Conservation (phyloP, 257 asterid genomes). For the Capsicum baccatum region DNA sequence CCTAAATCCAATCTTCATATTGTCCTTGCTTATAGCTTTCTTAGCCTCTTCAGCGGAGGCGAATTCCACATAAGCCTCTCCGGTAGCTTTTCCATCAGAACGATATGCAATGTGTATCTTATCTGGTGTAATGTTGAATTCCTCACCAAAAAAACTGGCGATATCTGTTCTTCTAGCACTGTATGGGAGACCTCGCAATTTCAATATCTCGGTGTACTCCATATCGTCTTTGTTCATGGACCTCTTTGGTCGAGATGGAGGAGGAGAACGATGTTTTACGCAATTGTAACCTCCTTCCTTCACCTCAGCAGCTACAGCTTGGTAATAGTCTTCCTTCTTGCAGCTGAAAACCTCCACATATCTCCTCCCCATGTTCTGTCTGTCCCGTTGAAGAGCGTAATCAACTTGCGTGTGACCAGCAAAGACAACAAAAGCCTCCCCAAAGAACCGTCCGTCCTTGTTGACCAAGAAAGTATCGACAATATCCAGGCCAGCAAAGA, state of each 20-base stretch:
- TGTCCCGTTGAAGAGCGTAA: slow-evolving; percentile 76
- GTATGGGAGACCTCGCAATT: slow-evolving; percentile 92
- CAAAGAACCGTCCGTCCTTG: slow-evolving; percentile 79
- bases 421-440: slow-evolving; percentile 90
- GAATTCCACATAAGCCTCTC: slow-evolving; percentile 90
- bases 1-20: slow-evolving; percentile 81
- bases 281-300: slow-evolving; percentile 50
- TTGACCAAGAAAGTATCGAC: slow-evolving; percentile 81
- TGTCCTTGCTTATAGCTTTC: slow-evolving; percentile 87
- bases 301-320: slow-evolving; percentile 87
- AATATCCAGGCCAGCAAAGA: slow-evolving; percentile 85
- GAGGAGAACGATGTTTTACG: slow-evolving; percentile 51
- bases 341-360: slow-evolving; percentile 93
- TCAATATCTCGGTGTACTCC: slow-evolving; percentile 83
- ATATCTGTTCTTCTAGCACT: slow-evolving; percentile 74
- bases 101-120: slow-evolving; percentile 73
- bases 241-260: slow-evolving; percentile 67
- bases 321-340: slow-evolving; percentile 87
- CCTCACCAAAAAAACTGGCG: slow-evolving; percentile 69
- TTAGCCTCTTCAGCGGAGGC: slow-evolving; percentile 76
- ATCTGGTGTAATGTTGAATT: slow-evolving; percentile 59
- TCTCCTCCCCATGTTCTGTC: slow-evolving; percentile 93
- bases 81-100: slow-evolving; percentile 90
- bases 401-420: slow-evolving; percentile 87
- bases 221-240: slow-evolving; percentile 73